phyloP scores from a whole-genome alignment of 164 flowering plant genomes.

The grape (Vitis vinifera) region ASM3070453v1 NC_081818.1:27167001-27167500 shows the following conservation, averaged over 20 bases:
- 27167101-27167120: slow-evolving; percentile 19
- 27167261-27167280: background rate
- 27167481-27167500: slow-evolving; percentile 55
- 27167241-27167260: slow-evolving; percentile 15
- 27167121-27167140: slow-evolving; percentile 20
- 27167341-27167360: slow-evolving; percentile 20
- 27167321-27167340: slow-evolving; percentile 1
- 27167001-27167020: slow-evolving; percentile 16
- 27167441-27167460: slow-evolving; percentile 61
- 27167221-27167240: slow-evolving; percentile 15
- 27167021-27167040: slow-evolving; percentile 17
- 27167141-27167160: slow-evolving; percentile 20
- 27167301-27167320: background rate
- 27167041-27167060: slow-evolving; percentile 28
- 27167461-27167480: slow-evolving; percentile 40
- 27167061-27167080: slow-evolving; percentile 17
- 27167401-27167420: slow-evolving; percentile 30
- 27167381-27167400: background rate
- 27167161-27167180: slow-evolving; percentile 11
- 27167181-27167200: slow-evolving; percentile 26
- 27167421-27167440: slow-evolving; percentile 44
- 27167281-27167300: slow-evolving; percentile 16
- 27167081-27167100: slow-evolving; percentile 12
- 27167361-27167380: slow-evolving; percentile 4
- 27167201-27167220: slow-evolving; percentile 15